Percentiles rank a stretch among this genome's conserved stretches.
These are phyloP conservation scores for Phlebopus sp. DNA, from an alignment of 1,284 basidiomycete genomes.

Conservation along the genomic window DNA sequence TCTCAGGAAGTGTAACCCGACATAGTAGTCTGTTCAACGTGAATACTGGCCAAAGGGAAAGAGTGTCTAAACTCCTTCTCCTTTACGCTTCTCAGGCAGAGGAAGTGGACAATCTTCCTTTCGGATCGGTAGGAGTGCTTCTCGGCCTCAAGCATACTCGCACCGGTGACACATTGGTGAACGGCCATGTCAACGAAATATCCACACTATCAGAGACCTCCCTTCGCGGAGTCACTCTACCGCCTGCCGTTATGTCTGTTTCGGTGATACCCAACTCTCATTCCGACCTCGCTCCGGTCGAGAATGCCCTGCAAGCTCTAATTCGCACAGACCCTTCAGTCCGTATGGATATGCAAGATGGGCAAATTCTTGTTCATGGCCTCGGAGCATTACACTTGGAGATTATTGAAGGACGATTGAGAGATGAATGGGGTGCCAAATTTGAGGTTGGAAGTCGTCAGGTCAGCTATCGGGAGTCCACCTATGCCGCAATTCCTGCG, in stretches of 20 bases:
- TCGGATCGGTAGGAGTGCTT: slow-evolving; percentile 83
- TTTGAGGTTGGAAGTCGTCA: slow-evolving; percentile 77
- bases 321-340: slow-evolving; percentile 87
- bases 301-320: slow-evolving; percentile 71
- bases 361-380: slow-evolving; percentile 81
- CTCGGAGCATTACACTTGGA: slow-evolving; percentile 86
- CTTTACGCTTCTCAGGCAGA: slow-evolving; percentile 78
- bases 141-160: slow-evolving; percentile 80
- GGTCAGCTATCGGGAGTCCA: slow-evolving; percentile 78
- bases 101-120: slow-evolving; percentile 79
- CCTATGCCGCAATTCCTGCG: slow-evolving; percentile 39
- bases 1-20: slow-evolving; percentile 61
- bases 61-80: slow-evolving; percentile 73
- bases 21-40: slow-evolving; percentile 67
- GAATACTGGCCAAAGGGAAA: slow-evolving; percentile 68
- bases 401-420: slow-evolving; percentile 77
- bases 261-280: slow-evolving; percentile 81
- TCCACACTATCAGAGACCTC: slow-evolving; percentile 32
- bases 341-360: slow-evolving; percentile 73
- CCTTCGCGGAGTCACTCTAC: slow-evolving; percentile 67
- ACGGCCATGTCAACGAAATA: slow-evolving; percentile 38
- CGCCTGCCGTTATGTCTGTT: slow-evolving; percentile 74
- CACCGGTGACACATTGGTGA: slow-evolving; percentile 84
- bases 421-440: slow-evolving; percentile 76
- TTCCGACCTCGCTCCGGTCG: slow-evolving; percentile 73